Conservation (phyloP, 345 rosid species). For the Laguncularia racemosa region DNA sequence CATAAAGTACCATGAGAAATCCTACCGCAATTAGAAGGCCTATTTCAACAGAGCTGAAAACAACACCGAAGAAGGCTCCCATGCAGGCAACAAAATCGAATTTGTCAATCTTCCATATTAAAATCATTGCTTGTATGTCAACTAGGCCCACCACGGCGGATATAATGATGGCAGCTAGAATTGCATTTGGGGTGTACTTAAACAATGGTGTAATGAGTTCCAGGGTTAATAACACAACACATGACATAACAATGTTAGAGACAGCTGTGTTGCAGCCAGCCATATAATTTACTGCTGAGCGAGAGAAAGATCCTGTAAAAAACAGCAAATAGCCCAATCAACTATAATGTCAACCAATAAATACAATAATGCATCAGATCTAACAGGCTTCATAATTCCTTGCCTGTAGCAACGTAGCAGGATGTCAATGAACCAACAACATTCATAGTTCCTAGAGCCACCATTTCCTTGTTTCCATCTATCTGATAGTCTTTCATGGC, state of each 20-base stretch:
- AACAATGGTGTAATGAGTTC: constrained; percentile 58
- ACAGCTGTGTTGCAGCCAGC: constrained; percentile 75
- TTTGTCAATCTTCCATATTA: constrained; percentile 79
- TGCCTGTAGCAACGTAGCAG: constrained; percentile 35
- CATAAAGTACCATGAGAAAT: background rate
- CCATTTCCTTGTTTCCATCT: constrained; percentile 46
- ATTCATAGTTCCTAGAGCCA: constrained; percentile 39
- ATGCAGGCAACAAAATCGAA: constrained; percentile 65
- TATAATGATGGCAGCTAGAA: constrained; percentile 62
- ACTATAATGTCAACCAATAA: too few relatives aligned
- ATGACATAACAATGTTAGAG: constrained; percentile 74
- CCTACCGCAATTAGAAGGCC: constrained; percentile 65
- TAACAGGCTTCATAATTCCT: background rate
- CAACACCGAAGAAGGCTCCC: constrained; percentile 81
- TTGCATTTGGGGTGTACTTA: constrained; percentile 64
- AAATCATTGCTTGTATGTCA: constrained; percentile 35
- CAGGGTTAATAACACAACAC: constrained; percentile 50
- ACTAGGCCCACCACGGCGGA: constrained; percentile 59
- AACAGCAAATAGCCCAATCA: background rate
- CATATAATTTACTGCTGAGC: constrained; percentile 81
- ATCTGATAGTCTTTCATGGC: constrained; percentile 35
- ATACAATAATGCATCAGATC: too few relatives aligned
- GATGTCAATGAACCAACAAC: constrained; percentile 36
- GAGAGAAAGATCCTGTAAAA: constrained; percentile 62
- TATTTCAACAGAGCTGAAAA: constrained; percentile 53